Base-by-base conservation (phyloP, 495 filamentous ascomycete genomes). In the Penicillium bialowiezense region DNA sequence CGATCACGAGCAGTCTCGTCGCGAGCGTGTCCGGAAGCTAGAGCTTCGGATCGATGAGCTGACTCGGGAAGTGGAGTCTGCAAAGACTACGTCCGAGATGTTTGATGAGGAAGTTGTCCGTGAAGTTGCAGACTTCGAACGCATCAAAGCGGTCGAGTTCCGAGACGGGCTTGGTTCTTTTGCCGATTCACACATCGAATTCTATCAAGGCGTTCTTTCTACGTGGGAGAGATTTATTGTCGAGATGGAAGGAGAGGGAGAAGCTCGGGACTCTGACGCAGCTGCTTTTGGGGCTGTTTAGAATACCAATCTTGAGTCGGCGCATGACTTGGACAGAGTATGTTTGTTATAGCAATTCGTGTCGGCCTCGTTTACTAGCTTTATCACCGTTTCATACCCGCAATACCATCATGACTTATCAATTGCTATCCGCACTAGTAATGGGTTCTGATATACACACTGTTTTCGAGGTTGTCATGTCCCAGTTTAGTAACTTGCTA, bases 101-200 rank as follows among this genome's bases (percentile, higher is more conserved):
- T 97, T 97, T 54, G 93, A 95, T 66, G 90, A 96, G 57, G 89
- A 97, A 70, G 91, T 96, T 18, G 84, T 97, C 7, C 85, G 85
- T 41, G 93, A 98, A 73, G 88, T 96, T 2, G 82, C 76, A 12
- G 91, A 95, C 64, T 98, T 98, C 64, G 93, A 97, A 72, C 81
- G 91, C 35, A 96, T 97, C 78, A 98, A 98, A 71, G 82, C 87
- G 21, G 76, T 87, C 44, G 93, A 98, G 74, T 92, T 98, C 67
- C 88, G 88, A 58, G 82, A 88, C 55, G 90, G 90, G 41, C 76
- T 97, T 51, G 88, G 88, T 10, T 81, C 78, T 20, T 71, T 97
- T 36, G 90, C 91, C 7, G 88, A 90, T 55, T 82, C 87, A 37
- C 89, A 98, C 62, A 84, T 95, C 50, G 82, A 85, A 7, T 97